A percentile compares a stretch with the other conserved stretches of the same genome.
These are phyloP conservation scores for Lactarius sanguifluus DNA, from an alignment of 768 basidiomycete genomes.

Conservation along the genomic window DNA sequence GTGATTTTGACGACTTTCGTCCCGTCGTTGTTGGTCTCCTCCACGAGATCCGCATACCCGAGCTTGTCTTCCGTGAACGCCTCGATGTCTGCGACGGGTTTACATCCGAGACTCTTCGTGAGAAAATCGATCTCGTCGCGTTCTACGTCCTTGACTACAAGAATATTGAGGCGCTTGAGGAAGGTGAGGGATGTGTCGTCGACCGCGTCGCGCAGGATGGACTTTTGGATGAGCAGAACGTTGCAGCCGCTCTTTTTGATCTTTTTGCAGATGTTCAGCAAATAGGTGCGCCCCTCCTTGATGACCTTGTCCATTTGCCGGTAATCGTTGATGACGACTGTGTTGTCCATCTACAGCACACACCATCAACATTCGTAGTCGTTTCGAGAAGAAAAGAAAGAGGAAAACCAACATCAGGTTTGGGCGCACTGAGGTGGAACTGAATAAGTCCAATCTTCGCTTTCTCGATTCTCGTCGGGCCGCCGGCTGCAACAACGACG, in stretches of 20 bases:
- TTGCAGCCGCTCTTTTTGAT: slow-evolving; percentile 99
- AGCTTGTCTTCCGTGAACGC: slow-evolving; percentile 98
- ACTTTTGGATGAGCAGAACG: slow-evolving; percentile 98
- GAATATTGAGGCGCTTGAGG: slow-evolving; percentile 94
- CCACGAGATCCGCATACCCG: slow-evolving; percentile 93
- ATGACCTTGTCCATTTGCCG: slow-evolving; percentile 99
- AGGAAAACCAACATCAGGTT: slow-evolving; percentile 78
- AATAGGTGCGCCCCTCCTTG: slow-evolving; percentile 97
- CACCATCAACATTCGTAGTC: slow-evolving; percentile 23
- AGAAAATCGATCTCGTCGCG: slow-evolving; percentile 99
- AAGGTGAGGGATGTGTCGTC: slow-evolving; percentile 97
- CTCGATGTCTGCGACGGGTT: slow-evolving; percentile 96
- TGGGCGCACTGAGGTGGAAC: slow-evolving; percentile 96
- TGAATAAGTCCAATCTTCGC: slow-evolving; percentile 98
- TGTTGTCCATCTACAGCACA: slow-evolving; percentile 90
- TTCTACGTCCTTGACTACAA: slow-evolving; percentile 96
- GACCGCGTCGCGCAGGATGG: slow-evolving; percentile 98
- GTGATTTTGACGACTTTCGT: slow-evolving; percentile 93
- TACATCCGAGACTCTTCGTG: slow-evolving; percentile 90
- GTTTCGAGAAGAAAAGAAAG: not conserved
- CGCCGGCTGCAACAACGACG: slow-evolving; percentile 85
- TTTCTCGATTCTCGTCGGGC: slow-evolving; percentile 94
- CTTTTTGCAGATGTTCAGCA: slow-evolving; percentile 97
- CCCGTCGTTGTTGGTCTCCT: slow-evolving; percentile 78
- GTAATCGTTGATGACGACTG: slow-evolving; percentile 98